Base-by-base conservation (phyloP, 2,329 filamentous ascomycete genomes). In the Paracoccidioides brasiliensis region DNA sequence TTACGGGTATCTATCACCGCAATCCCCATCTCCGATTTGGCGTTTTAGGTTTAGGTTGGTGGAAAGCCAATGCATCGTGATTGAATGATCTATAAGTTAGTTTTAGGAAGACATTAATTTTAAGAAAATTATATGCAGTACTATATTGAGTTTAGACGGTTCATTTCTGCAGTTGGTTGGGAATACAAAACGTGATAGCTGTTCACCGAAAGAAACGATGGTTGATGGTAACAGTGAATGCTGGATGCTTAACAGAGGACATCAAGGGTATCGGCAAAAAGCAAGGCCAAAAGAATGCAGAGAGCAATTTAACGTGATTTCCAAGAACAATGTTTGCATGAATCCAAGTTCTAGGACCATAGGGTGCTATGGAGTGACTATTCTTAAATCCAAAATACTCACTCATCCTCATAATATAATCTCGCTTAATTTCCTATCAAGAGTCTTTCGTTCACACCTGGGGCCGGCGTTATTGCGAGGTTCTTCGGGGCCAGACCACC, bases 81-180 rank as follows among this genome's bases (percentile, higher is more conserved):
- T 42, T 48, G 44, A 30, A 33, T 48, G 33, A 30, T n/a, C n/a
- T 33, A n/a, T 28, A 12, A n/a, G n/a, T 48, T 48, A 48, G 12
- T 12, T 33, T 48, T 32, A 15, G 30, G 59, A 74, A 22, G 22
- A 22, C 22, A 22, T 22, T 22, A 22, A 22, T 22, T 22, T 22
- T 22, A 22, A 30, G 22, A 44, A 28, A 44, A 15, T 12, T 44
- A 22, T 22, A 22, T 22, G 22, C 22, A 22, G 22, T 22, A 2
- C 1, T 22, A 22, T 22, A 2, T 22, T 22, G 22, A 44, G 42
- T 44, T 44, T 15, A 22, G 3, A 30, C 2, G 42, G 42, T 44
- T 44, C 30, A 44, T 44, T 44, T 37, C 22, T 2, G 22, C 22
- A 22, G 22, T 22, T 22, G 22, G 22, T 22, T 22, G 22, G 22